Evolutionary conservation across 192 early-diverging fungal genomes (phyloP).

Genomic region (Ambispora gerdemannii): DNA sequence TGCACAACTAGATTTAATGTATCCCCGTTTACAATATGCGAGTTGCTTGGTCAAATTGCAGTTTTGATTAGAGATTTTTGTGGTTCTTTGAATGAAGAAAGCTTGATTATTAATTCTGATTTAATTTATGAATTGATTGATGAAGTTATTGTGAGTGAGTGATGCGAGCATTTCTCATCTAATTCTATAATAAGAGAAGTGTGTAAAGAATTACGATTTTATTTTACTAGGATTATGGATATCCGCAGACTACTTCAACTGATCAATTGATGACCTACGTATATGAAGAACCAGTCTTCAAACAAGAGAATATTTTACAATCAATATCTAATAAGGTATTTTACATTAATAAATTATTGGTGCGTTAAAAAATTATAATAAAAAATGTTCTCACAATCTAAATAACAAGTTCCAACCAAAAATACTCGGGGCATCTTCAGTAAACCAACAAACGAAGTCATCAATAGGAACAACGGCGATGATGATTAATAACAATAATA

Average conservation of each 20-base stretch:
- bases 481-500: no score
- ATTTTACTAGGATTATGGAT: slow-evolving; percentile 25
- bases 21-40: slow-evolving; percentile 19
- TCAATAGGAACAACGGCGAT: no score
- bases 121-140: slow-evolving; percentile 26
- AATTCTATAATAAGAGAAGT: no score
- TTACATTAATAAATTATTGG: neutral
- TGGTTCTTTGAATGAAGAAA: slow-evolving; percentile 25
- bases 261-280: slow-evolving; percentile 22
- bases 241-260: slow-evolving; percentile 25
- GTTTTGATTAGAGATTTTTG: slow-evolving; percentile 26
- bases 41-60: slow-evolving; percentile 17
- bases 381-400: neutral
- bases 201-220: no score
- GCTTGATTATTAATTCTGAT: slow-evolving; percentile 21
- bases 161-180: no score
- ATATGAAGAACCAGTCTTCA: slow-evolving; percentile 20
- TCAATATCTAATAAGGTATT: neutral
- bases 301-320: slow-evolving; percentile 4
- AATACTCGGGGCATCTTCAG: neutral
- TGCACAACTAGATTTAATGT: slow-evolving; percentile 23
- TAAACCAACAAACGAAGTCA: no score
- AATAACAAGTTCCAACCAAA: neutral
- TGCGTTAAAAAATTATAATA: neutral
- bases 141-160: slow-evolving; percentile 23